Percentiles rank a stretch among this genome's conserved stretches.
phyloP scores from a whole-genome alignment of 163 green algal species.

The Scenedesmus sp. region DNA sequence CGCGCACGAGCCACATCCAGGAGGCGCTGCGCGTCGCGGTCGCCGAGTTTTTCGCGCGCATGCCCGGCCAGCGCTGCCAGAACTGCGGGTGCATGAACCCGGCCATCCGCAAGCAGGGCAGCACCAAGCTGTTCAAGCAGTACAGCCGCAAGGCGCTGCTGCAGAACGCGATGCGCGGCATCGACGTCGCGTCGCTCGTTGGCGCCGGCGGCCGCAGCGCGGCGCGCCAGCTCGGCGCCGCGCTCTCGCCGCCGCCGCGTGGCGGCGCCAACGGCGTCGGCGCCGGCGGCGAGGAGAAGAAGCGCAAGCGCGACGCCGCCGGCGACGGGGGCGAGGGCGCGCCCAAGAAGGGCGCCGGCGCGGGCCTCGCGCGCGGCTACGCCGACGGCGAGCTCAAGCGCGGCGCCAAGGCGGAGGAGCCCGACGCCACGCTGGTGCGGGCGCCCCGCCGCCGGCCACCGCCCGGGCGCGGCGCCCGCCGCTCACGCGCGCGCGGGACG shows the following conservation, averaged over 20 bases:
- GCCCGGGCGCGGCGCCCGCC: too few relatives aligned
- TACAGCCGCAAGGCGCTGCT: constrained; percentile 69
- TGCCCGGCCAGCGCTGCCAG: constrained; percentile 79
- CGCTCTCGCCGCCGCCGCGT: constrained; percentile 7
- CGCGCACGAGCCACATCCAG: constrained; percentile 40
- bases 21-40: constrained; percentile 61
- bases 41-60: constrained; percentile 73
- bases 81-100: constrained; percentile 89
- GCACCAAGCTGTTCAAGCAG: constrained; percentile 87
- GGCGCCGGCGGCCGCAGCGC: background rate
- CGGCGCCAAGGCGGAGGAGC: too few relatives aligned
- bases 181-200: constrained; percentile 14
- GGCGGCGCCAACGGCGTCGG: background rate
- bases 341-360: too few relatives aligned
- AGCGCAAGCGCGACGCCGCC: constrained; percentile 1
- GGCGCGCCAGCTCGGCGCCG: background rate
- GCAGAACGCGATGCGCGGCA: constrained; percentile 69
- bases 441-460: too few relatives aligned
- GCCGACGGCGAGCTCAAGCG: too few relatives aligned
- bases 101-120: constrained; percentile 82
- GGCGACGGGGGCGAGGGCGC: too few relatives aligned
- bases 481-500: too few relatives aligned
- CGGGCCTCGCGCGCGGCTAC: too few relatives aligned
- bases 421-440: too few relatives aligned
- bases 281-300: background rate